phyloP scores from a whole-genome alignment of 345 rosid species.

The Streptanthus diversifolius region DNA sequence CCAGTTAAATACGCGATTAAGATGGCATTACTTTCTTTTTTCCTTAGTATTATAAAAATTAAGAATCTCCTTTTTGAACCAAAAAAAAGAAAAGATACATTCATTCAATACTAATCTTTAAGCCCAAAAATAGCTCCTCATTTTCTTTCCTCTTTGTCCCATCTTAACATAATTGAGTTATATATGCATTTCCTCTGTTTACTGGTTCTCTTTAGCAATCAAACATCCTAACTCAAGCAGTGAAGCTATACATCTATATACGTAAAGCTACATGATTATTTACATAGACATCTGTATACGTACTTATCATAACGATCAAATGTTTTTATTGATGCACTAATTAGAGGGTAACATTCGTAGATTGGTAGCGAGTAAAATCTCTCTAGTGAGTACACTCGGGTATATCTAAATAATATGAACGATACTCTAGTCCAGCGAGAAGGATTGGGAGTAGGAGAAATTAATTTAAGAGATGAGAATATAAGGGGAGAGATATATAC shows the following conservation, averaged over 20 bases:
- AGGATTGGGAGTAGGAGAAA: background rate
- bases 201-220: background rate
- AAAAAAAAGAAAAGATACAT: too few relatives aligned
- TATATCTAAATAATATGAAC: background rate
- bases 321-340: background rate
- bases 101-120: background rate
- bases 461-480: background rate
- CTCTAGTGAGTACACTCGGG: background rate
- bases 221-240: background rate
- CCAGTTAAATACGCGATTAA: too few relatives aligned
- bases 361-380: background rate
- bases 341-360: background rate
- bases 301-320: background rate
- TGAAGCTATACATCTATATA: too few relatives aligned
- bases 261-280: background rate
- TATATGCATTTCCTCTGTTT: background rate
- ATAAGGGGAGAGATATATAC: background rate
- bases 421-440: background rate
- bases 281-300: background rate
- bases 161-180: background rate
- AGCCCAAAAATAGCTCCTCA: background rate
- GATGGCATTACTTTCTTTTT: too few relatives aligned
- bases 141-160: too few relatives aligned
- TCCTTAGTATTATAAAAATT: too few relatives aligned
- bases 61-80: too few relatives aligned